Base-by-base conservation (phyloP, 208 protist genomes). In the Porcisia hertigi region DNA sequence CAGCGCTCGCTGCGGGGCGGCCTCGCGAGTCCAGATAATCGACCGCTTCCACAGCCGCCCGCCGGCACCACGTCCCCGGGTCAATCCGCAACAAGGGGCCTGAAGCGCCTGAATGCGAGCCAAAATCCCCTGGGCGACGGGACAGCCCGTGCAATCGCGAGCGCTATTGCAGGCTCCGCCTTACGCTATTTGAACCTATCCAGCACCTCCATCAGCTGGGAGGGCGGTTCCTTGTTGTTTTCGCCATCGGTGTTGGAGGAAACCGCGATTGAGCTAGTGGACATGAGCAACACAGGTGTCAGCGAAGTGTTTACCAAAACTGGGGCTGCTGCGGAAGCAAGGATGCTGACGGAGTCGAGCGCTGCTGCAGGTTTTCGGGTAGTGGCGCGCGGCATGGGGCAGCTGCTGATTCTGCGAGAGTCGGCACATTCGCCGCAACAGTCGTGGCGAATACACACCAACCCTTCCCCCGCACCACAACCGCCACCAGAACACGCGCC, bases 161-260 rank as follows among this genome's bases (percentile, higher is more conserved):
- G 72, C 47, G 86, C 84, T 25, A 79, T 92, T 54, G 52, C 73
- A 43, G 85, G 89, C 64, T 77, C 76, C 6, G 80, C 86, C 34
- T 76, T 93, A 67, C 81, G 79, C n/a, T 85, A 82, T 9, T 67
- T 94, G 58, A 80, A 89, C 45, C 58, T 94, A 18, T 88, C 85
- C 80, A 83, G 79, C 45, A 94, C 88, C 70, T 59, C 66, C 25
- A 73, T 89, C 53, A 85, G 85, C 3, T 76, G 69, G 18, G 60
- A 25, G 45, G 86, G 85, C n/a, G 63, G 86, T 14, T 67, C 52
- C 34, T 62, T 69, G 53, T 79, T 94, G 45, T 55, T 88, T 14
- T 58, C 73, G 49, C 81, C 74, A 16, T 75, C 82, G 18, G 80
- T 81, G 47, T 75, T 92, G 43, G 84, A 88, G 79, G 58, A 73